phyloP scores from a whole-genome alignment of 2,329 filamentous ascomycete species.

The Colletotrichum viniferum region DNA sequence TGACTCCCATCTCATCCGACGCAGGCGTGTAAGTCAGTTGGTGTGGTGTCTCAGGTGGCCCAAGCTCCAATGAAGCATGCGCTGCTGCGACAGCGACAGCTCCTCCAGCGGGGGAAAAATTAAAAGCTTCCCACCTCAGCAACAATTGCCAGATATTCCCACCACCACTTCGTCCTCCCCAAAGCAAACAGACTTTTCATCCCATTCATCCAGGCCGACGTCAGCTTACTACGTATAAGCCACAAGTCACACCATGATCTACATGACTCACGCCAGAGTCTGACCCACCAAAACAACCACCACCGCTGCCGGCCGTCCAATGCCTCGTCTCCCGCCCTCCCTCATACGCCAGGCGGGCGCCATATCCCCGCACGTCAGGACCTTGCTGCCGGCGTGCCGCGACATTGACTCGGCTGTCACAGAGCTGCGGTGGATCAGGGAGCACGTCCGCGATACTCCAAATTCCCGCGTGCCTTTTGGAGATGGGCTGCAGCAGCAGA shows the following conservation, averaged over 20 bases:
- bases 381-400: conserved; percentile 68
- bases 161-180: neutral
- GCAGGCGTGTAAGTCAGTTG: neutral
- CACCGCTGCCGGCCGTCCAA: conserved; percentile 31
- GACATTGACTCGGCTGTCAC: conserved; percentile 66
- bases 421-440: conserved; percentile 75
- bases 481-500: neutral
- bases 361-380: conserved; percentile 60
- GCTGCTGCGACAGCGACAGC: neutral
- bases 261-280: neutral
- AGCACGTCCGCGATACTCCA: conserved; percentile 49
- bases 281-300: neutral
- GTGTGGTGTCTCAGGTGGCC: neutral
- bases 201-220: neutral
- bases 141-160: neutral
- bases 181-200: neutral
- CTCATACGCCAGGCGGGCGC: conserved; percentile 59
- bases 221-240: neutral
- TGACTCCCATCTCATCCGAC: neutral
- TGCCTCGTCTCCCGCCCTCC: conserved; percentile 68
- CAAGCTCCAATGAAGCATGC: conserved; percentile 3
- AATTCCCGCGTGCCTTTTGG: neutral
- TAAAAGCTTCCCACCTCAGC: neutral
- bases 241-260: neutral
- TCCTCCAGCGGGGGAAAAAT: neutral